A percentile compares a stretch with the other conserved stretches of the same genome.
These are phyloP conservation scores for Calocybe gambosa DNA, from an alignment of 1,284 basidiomycete species.

Conservation along the genomic window DNA sequence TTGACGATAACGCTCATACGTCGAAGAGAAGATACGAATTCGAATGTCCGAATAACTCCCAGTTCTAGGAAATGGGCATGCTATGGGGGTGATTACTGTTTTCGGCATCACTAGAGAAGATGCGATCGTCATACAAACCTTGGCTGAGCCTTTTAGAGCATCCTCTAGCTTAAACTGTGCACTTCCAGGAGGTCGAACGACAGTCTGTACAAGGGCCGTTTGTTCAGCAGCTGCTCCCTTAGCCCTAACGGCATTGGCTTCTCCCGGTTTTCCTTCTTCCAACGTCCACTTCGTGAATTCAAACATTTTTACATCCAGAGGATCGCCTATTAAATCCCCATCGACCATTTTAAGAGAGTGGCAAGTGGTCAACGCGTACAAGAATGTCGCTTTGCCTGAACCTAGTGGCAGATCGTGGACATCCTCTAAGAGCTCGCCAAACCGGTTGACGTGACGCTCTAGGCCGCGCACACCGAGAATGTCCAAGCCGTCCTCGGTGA, in stretches of 20 bases:
- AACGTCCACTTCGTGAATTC: constrained; percentile 95
- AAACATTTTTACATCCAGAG: constrained; percentile 97
- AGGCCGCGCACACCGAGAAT: constrained; percentile 88
- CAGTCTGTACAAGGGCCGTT: constrained; percentile 91
- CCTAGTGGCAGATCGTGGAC: constrained; percentile 82
- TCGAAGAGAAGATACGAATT: constrained; percentile 91
- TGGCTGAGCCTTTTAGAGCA: constrained; percentile 76
- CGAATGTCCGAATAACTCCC: constrained; percentile 94
- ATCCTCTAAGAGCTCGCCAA: constrained; percentile 88
- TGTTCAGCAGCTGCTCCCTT: constrained; percentile 68
- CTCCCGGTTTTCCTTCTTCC: constrained; percentile 81
- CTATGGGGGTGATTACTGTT: constrained; percentile 30
- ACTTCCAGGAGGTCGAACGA: constrained; percentile 92
- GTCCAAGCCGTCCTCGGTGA: constrained; percentile 97
- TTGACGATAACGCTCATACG: constrained; percentile 99
- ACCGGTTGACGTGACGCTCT: constrained; percentile 69
- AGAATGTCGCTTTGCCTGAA: constrained; percentile 77
- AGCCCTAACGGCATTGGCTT: constrained; percentile 64
- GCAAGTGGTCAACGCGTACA: constrained; percentile 94
- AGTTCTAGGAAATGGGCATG: constrained; percentile 95
- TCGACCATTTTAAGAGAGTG: constrained; percentile 94
- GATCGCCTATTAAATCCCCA: constrained; percentile 89
- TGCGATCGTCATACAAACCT: constrained; percentile 39
- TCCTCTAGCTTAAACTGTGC: constrained; percentile 89
- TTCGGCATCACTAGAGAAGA: not conserved